Base-by-base conservation (phyloP, 2,329 filamentous ascomycete species). In the Fusarium mexicanum region DNA sequence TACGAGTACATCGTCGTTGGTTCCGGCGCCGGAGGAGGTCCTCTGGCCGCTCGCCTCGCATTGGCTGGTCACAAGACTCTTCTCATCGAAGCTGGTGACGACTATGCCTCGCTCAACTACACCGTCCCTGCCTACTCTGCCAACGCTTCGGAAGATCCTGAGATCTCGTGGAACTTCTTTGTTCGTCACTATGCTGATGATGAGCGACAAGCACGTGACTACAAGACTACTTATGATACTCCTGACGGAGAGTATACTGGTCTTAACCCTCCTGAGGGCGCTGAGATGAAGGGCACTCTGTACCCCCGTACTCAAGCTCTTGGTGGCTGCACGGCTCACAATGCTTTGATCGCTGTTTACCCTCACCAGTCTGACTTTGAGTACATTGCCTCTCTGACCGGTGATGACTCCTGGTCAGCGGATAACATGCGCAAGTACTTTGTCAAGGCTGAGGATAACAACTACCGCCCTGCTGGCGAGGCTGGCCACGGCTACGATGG, bases 1-100 rank as follows among this genome's bases (percentile, higher is more conserved):
- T 82, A 81, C 75, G 90, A 91, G 75, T 92, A 91, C 83, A 85
- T 91, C 35, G 85, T 91, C 26, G 88, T 91, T 22, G 90, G 90
- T 22, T 89, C 87, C n/a, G 89, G 89, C 5, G 85, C 89, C 5
- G 90, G 90, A 40, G 89, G 90, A 65, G 88, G 87, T 16, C 89
- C 90, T 29, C 77, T 91, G 11, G 89, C 90, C 6, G 86, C 87
- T 13, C 85, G 89, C 43, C 85, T 92, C 31, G 90, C 90, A 12
- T 80, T 89, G 40, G 88, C 88, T 26, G 90, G 90, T 46, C 86
- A 88, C 82, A 88, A 86, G 73, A 88, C 88, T 8, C 85, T 92
- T 13, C 84, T 92, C 16, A 86, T 92, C 59, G 90, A 92, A 73
- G 90, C 89, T 12, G 90, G 89, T 54, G 87, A 89, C 64, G 90